Percentiles rank a stretch among this genome's conserved stretches.
Evolutionary conservation across 1,284 basidiomycete genomes (phyloP).

Genomic region (Heliocybe sulcata): DNA sequence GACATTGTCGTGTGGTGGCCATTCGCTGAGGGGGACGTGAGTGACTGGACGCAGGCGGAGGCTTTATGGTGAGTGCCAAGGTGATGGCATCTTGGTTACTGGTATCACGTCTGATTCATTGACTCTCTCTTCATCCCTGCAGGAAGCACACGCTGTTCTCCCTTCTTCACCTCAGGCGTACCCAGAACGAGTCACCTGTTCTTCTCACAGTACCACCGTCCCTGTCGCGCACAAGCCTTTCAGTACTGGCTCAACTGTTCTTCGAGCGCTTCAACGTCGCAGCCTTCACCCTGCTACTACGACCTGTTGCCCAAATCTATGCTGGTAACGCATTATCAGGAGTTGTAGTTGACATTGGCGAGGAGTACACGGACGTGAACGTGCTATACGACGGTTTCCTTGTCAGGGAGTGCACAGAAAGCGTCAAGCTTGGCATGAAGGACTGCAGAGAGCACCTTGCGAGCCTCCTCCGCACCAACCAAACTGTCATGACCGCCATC

Average conservation of each 20-base stretch:
- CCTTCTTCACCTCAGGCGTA: slow-evolving; percentile 69
- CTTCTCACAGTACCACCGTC: slow-evolving; percentile 69
- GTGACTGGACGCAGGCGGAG: slow-evolving; percentile 88
- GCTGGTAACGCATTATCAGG: slow-evolving; percentile 76
- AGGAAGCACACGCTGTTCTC: slow-evolving; percentile 86
- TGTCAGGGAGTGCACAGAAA: slow-evolving; percentile 43
- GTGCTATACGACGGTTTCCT: slow-evolving; percentile 79
- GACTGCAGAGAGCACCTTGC: slow-evolving; percentile 78
- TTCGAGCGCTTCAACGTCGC: slow-evolving; percentile 96
- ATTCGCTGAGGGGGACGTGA: slow-evolving; percentile 68
- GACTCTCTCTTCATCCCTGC: slow-evolving; percentile 9
- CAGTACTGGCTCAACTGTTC: slow-evolving; percentile 79
- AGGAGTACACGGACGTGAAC: slow-evolving; percentile 69
- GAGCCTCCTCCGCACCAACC: slow-evolving; percentile 57
- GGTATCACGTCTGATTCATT: slow-evolving; percentile 1
- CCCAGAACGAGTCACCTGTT: slow-evolving; percentile 84
- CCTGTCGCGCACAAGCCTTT: slow-evolving; percentile 67
- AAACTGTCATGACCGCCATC: slow-evolving; percentile 58
- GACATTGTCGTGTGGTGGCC: slow-evolving; percentile 80
- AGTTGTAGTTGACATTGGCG: slow-evolving; percentile 81
- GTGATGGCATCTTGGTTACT: neutral
- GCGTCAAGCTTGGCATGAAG: slow-evolving; percentile 57
- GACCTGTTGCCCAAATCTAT: slow-evolving; percentile 81
- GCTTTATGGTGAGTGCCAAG: slow-evolving; percentile 80
- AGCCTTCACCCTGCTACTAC: slow-evolving; percentile 77